These are phyloP conservation scores for Arthroderma sp. DNA, from an alignment of 2,329 filamentous ascomycete genomes.

Conservation along the genomic window DNA sequence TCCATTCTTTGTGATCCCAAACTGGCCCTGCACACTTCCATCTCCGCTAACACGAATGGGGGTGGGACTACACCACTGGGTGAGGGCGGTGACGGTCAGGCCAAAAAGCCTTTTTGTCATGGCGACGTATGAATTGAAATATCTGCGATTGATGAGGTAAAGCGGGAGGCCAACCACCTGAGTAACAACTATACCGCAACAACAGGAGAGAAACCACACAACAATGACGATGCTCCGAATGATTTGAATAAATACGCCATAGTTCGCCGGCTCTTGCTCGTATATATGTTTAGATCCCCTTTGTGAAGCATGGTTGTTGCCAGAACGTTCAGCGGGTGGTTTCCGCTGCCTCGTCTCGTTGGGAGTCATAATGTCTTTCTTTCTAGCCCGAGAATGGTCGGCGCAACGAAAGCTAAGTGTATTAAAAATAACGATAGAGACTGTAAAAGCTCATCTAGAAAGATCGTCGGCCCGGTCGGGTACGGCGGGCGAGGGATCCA, in stretches of 20 bases:
- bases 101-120: slow-evolving; percentile 53
- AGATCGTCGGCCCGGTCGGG: too few relatives aligned
- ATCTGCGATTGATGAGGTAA: slow-evolving; percentile 47
- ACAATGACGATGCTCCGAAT: slow-evolving; percentile 32
- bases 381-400: too few relatives aligned
- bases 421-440: too few relatives aligned
- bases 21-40: slow-evolving; percentile 45
- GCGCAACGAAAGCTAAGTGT: too few relatives aligned
- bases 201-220: slow-evolving; percentile 33
- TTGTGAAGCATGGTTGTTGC: too few relatives aligned
- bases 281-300: slow-evolving; percentile 9
- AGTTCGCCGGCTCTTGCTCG: slow-evolving; percentile 26
- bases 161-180: slow-evolving; percentile 49
- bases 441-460: too few relatives aligned
- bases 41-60: slow-evolving; percentile 50
- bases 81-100: slow-evolving; percentile 48
- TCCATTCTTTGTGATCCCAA: slow-evolving; percentile 44
- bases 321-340: slow-evolving; percentile 11
- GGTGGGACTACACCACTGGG: slow-evolving; percentile 50
- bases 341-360: slow-evolving; percentile 21
- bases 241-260: slow-evolving; percentile 33
- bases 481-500: too few relatives aligned
- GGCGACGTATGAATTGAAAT: slow-evolving; percentile 52
- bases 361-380: not conserved
- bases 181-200: slow-evolving; percentile 35